Evolutionary conservation across 129 eudicot genomes (phyloP).

Genomic region (Sambucus nigra): DNA sequence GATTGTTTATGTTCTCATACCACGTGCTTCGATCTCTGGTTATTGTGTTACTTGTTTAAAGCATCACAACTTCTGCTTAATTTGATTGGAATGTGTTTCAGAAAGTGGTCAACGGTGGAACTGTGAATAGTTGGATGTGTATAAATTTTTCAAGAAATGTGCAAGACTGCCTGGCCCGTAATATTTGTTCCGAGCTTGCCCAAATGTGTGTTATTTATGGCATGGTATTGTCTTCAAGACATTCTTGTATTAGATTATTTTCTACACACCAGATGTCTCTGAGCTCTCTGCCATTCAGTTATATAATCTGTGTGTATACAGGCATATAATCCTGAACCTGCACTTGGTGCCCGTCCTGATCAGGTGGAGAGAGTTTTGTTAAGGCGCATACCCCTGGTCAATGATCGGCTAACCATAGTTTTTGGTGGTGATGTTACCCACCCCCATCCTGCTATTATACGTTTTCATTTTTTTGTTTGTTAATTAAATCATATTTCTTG

Average conservation of each 20-base stretch:
- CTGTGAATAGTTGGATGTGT: conserved; percentile 64
- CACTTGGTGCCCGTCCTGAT: conserved; percentile 57
- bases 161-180: conserved; percentile 49
- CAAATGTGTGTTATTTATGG: conserved; percentile 79
- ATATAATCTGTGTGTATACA: conserved; percentile 9
- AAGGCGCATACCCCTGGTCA: conserved; percentile 81
- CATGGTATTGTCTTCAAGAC: conserved; percentile 43
- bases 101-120: conserved; percentile 90
- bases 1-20: too few relatives aligned
- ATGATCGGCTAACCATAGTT: conserved; percentile 74
- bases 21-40: too few relatives aligned
- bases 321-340: conserved; percentile 61
- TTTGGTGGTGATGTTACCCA: conserved; percentile 99
- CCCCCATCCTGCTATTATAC: conserved; percentile 56
- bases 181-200: conserved; percentile 76
- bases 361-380: conserved; percentile 71
- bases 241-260: not conserved
- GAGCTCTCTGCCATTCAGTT: not conserved
- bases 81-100: conserved; percentile 16
- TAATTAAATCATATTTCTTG: not conserved
- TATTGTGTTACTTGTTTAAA: not conserved
- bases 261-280: not conserved
- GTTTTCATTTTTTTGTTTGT: not conserved
- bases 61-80: not conserved
- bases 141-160: conserved; percentile 64